Evolutionary conservation across 176 grass and related monocot genomes (phyloP), one percentile per base, ranked within the genome.

Genomic region (Ampelocalamus luodianensis): DNA sequence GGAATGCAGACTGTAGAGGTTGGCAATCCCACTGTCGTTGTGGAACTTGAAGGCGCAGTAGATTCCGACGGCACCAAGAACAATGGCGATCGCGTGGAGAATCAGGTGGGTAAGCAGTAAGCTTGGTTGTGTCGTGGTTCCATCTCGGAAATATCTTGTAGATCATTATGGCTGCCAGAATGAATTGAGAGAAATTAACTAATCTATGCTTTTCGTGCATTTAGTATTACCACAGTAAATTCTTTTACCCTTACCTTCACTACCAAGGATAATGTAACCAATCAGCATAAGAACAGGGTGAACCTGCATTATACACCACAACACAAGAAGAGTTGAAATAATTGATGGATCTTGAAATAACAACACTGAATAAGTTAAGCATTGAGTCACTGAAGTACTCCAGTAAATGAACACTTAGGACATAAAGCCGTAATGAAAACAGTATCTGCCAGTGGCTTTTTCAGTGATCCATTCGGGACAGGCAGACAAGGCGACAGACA

Each of bases 241-340:
- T 54, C 4, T 65, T 49, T 67, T 27, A 45, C 0, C 60, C 39
- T 65, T 87, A 96, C 93, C 96, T 96, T 99, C 96, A 78, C 91
- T 89, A 20, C 96, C 96, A 10, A 99, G 64, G 36, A 96, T 89
- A 78, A 96, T 99, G 83, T 89, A 99, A 4, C 93, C 96, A 44
- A 99, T 99, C 38, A 99, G 81, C 93, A 96, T 99, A 85, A 99
- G 74, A 73, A 99, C 96, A 67, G 96, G 91, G 76, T 99, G 93
- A 78, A 94, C 22, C 96, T 99, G 90, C 53, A 89, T 68, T 22
- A 39, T 10, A 65, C 6, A 32, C 10, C 34, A 85, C n/a, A 65
- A 43, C 20, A 76, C 13, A 78, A 68, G 34, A 27, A 27, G 38
- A 42, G 69, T 82, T 85, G 23, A 79, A 18, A 75, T 45, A 26